These are phyloP conservation scores for Mycena rebaudengoi DNA, from an alignment of 768 basidiomycete species.

Conservation along the genomic window DNA sequence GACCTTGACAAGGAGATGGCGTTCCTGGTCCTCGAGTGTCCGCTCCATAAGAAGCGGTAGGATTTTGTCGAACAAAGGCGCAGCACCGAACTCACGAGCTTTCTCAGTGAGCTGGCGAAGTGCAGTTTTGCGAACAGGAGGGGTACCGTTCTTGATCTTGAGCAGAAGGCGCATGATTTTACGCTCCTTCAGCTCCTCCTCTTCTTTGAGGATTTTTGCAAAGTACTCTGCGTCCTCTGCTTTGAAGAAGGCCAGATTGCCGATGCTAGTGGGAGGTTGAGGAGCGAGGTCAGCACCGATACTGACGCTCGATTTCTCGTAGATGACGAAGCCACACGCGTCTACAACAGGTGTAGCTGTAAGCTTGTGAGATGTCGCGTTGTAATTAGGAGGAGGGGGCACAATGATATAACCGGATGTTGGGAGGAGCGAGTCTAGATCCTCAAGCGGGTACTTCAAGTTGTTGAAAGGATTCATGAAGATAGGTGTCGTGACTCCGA, in stretches of 20 bases:
- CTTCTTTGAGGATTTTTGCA: slow-evolving; percentile 92
- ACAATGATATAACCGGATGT: slow-evolving; percentile 88
- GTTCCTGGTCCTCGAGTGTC: slow-evolving; percentile 96
- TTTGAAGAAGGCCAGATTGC: slow-evolving; percentile 96
- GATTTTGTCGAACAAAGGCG: slow-evolving; percentile 97
- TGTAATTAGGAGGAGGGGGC: slow-evolving; percentile 92
- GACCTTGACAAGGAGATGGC: slow-evolving; percentile 97
- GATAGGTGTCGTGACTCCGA: slow-evolving; percentile 70
- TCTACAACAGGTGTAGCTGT: slow-evolving; percentile 50
- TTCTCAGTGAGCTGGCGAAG: slow-evolving; percentile 98
- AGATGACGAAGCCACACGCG: slow-evolving; percentile 92
- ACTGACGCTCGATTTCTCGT: slow-evolving; percentile 89
- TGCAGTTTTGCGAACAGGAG: slow-evolving; percentile 96
- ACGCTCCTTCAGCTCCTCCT: slow-evolving; percentile 98
- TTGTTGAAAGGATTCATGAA: slow-evolving; percentile 88
- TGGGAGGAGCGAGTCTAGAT: slow-evolving; percentile 91
- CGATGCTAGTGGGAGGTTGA: slow-evolving; percentile 93
- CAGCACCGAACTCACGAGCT: slow-evolving; percentile 97
- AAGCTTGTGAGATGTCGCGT: slow-evolving; percentile 66
- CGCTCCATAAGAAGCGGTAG: slow-evolving; percentile 97
- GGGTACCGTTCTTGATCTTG: slow-evolving; percentile 99
- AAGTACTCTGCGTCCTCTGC: slow-evolving; percentile 98
- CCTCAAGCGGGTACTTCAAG: slow-evolving; percentile 93
- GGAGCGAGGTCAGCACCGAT: slow-evolving; percentile 92
- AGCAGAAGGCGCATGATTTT: slow-evolving; percentile 97